phyloP scores from a whole-genome alignment of 139 green algal genomes.

The Raphidocelis subcapitata region DNA sequence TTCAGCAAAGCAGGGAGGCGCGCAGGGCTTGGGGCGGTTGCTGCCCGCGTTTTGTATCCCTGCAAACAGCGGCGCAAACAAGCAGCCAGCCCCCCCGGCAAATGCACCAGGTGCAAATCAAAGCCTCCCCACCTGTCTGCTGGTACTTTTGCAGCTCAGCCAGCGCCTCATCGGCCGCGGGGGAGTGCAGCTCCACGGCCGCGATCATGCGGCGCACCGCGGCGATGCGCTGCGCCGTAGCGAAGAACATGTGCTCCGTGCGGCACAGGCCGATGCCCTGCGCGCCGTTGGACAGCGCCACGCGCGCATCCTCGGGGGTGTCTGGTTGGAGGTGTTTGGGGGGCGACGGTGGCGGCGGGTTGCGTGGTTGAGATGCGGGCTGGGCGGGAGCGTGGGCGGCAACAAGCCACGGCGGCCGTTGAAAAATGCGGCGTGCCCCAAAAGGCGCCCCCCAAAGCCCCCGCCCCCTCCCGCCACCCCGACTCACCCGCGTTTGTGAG shows the following conservation, averaged over 20 bases:
- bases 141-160: slow-evolving; percentile 73
- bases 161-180: slow-evolving; percentile 57
- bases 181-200: slow-evolving; percentile 54
- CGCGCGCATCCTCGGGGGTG: slow-evolving; percentile 71
- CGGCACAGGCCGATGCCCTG: slow-evolving; percentile 85
- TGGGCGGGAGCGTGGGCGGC: too few relatives aligned
- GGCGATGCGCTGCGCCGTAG: slow-evolving; percentile 72
- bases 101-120: too few relatives aligned
- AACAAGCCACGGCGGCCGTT: too few relatives aligned
- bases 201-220: slow-evolving; percentile 89
- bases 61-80: too few relatives aligned
- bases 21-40: too few relatives aligned
- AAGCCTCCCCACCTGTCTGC: slow-evolving; percentile 18
- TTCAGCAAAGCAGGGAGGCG: neutral
- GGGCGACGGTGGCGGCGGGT: too few relatives aligned
- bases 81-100: too few relatives aligned
- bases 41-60: too few relatives aligned
- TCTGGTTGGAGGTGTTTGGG: slow-evolving; percentile 31
- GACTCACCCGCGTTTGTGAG: slow-evolving; percentile 73
- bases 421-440: too few relatives aligned
- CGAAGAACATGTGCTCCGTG: slow-evolving; percentile 97
- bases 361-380: too few relatives aligned
- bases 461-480: too few relatives aligned
- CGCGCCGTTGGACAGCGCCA: slow-evolving; percentile 76
- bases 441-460: too few relatives aligned